Evolutionary conservation across 2,329 filamentous ascomycete species (phyloP).

Genomic region (Fusarium sp.): DNA sequence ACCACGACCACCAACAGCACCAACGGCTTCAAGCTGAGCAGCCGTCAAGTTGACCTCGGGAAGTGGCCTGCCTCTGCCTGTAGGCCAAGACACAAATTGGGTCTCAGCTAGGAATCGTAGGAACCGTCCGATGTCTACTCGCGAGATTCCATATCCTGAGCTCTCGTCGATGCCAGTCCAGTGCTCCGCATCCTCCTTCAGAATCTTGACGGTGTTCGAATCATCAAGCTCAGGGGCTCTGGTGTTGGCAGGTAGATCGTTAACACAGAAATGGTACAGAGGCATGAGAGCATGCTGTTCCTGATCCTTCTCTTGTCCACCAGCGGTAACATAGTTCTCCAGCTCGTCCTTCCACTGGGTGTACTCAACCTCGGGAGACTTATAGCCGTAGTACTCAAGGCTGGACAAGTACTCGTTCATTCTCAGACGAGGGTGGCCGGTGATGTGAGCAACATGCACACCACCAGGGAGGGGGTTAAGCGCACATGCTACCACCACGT

Average conservation of each 20-base stretch:
- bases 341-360: slow-evolving; percentile 70
- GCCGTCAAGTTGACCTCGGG: slow-evolving; percentile 36
- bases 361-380: slow-evolving; percentile 60
- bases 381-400: slow-evolving; percentile 79
- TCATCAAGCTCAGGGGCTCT: slow-evolving; percentile 32
- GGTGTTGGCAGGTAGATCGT: slow-evolving; percentile 31
- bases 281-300: slow-evolving; percentile 35
- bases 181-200: slow-evolving; percentile 72
- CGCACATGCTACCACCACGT: slow-evolving; percentile 83
- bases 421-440: slow-evolving; percentile 80
- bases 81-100: slow-evolving; percentile 49
- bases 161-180: slow-evolving; percentile 71
- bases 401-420: slow-evolving; percentile 82
- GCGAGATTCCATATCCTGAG: slow-evolving; percentile 53
- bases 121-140: slow-evolving; percentile 46
- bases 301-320: slow-evolving; percentile 42
- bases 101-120: slow-evolving; percentile 49
- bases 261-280: slow-evolving; percentile 26
- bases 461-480: slow-evolving; percentile 68
- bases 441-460: slow-evolving; percentile 78
- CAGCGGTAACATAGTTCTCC: slow-evolving; percentile 14
- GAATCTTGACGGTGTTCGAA: slow-evolving; percentile 71
- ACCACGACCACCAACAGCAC: slow-evolving; percentile 44
- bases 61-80: slow-evolving; percentile 46
- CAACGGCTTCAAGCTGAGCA: slow-evolving; percentile 41